These are phyloP conservation scores for rapeseed (Brassica napus) DNA, from an alignment of 345 rosid species.

Conservation along the genomic window DNA sequence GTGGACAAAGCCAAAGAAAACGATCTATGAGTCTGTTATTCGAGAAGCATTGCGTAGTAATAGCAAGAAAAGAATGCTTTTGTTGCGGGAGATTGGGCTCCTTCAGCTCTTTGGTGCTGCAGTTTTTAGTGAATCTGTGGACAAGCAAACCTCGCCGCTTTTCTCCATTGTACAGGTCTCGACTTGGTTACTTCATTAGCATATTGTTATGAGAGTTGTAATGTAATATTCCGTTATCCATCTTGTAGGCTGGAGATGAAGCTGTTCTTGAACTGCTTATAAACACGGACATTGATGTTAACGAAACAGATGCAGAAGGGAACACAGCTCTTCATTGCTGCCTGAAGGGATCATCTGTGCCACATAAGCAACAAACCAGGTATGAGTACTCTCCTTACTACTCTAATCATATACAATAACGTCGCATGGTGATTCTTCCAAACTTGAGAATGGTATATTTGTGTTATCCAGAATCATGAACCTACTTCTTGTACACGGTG, in stretches of 20 bases:
- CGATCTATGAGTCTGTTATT: constrained; percentile 48
- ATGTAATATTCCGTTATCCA: not conserved
- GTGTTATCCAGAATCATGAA: constrained; percentile 54
- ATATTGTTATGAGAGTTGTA: not conserved
- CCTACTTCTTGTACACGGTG: constrained; percentile 64
- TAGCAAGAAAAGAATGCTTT: constrained; percentile 51
- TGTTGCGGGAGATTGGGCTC: constrained; percentile 67
- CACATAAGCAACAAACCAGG: no score
- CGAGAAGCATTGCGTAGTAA: constrained; percentile 53
- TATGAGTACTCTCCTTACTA: not conserved
- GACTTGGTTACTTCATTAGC: not conserved
- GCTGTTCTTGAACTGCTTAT: constrained; percentile 63
- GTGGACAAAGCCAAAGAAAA: constrained; percentile 31
- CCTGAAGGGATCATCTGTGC: no score
- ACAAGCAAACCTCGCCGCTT: constrained; percentile 54
- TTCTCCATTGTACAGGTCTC: constrained; percentile 62
- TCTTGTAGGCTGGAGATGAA: constrained; percentile 72
- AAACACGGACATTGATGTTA: constrained; percentile 45
- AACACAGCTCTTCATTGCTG: no score
- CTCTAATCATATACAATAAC: not conserved
- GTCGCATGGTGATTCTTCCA: not conserved
- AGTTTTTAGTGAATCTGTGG: constrained; percentile 34
- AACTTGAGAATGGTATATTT: constrained; percentile 16
- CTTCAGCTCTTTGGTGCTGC: constrained; percentile 71
- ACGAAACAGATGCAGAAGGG: no score